These are phyloP conservation scores for Solanum virginianum DNA, from an alignment of 257 asterid species.

Conservation along the genomic window DNA sequence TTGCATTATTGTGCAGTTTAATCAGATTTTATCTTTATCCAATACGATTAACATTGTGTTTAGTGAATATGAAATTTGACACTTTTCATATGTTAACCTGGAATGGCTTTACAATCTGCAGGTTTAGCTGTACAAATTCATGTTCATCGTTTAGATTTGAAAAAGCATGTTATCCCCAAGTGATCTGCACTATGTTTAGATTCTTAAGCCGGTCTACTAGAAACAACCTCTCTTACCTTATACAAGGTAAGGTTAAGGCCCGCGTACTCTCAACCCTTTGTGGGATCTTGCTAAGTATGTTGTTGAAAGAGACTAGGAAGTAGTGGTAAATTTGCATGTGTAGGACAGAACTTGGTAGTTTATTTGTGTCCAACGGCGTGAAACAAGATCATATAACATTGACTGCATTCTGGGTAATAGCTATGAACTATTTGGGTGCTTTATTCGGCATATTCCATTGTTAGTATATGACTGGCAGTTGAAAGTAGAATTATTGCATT, in stretches of 20 bases:
- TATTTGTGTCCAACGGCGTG: neutral
- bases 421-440: neutral
- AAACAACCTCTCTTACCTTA: neutral
- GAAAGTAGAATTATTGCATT: neutral
- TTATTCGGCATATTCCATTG: neutral
- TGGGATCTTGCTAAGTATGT: neutral
- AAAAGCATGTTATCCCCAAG: neutral
- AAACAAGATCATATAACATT: neutral
- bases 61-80: neutral
- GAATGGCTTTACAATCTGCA: neutral
- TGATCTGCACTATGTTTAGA: neutral
- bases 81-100: neutral
- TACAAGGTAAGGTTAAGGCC: neutral
- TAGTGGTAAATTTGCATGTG: neutral
- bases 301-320: neutral
- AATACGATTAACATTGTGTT: neutral
- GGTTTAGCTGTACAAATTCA: neutral
- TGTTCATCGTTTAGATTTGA: neutral
- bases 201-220: neutral
- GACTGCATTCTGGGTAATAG: neutral
- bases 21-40: too few relatives aligned
- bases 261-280: neutral
- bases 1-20: neutral
- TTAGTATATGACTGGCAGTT: neutral
- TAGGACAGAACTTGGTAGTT: neutral